A percentile compares a stretch with the other conserved stretches of the same genome.
These are phyloP conservation scores for Pisolithus tinctorius DNA, from an alignment of 768 basidiomycete genomes.

Conservation along the genomic window DNA sequence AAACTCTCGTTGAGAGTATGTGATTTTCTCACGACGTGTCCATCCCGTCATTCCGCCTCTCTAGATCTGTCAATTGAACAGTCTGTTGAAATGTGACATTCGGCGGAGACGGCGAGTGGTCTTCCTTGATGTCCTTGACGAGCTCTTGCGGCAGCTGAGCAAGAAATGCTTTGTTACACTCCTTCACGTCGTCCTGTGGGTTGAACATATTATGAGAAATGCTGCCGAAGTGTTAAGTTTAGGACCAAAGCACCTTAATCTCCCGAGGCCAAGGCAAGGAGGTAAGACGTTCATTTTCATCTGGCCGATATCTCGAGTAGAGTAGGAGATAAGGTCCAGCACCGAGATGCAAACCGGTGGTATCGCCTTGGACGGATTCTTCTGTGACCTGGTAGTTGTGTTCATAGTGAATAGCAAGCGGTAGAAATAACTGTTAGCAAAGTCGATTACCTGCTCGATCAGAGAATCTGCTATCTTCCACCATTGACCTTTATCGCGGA, in stretches of 20 bases:
- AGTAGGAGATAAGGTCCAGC: slow-evolving; percentile 78
- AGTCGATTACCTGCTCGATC: slow-evolving; percentile 49
- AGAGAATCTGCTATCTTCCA: slow-evolving; percentile 74
- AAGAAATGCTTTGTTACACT: slow-evolving; percentile 32
- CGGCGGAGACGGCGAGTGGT: not conserved
- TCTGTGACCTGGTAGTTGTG: slow-evolving; percentile 51
- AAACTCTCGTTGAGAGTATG: too few species aligned
- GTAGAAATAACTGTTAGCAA: not conserved
- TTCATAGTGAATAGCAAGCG: not conserved
- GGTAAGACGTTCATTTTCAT: slow-evolving; percentile 7
- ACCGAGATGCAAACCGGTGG: slow-evolving; percentile 63
- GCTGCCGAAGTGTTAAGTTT: not conserved
- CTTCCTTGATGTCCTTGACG: slow-evolving; percentile 18
- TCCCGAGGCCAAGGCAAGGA: slow-evolving; percentile 24
- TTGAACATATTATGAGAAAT: not conserved
- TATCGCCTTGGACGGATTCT: slow-evolving; percentile 59
- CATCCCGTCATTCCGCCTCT: not conserved
- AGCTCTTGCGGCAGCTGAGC: slow-evolving; percentile 25
- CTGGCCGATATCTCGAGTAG: slow-evolving; percentile 41
- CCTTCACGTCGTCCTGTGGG: slow-evolving; percentile 28
- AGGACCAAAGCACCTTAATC: slow-evolving; percentile 15
- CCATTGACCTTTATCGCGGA: slow-evolving; percentile 58
- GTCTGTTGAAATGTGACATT: not conserved
- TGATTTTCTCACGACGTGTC: not conserved
- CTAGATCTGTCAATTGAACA: not conserved